These are phyloP conservation scores for Monosporozyma aerobia DNA, from an alignment of 805 yeast species.

Conservation along the genomic window DNA sequence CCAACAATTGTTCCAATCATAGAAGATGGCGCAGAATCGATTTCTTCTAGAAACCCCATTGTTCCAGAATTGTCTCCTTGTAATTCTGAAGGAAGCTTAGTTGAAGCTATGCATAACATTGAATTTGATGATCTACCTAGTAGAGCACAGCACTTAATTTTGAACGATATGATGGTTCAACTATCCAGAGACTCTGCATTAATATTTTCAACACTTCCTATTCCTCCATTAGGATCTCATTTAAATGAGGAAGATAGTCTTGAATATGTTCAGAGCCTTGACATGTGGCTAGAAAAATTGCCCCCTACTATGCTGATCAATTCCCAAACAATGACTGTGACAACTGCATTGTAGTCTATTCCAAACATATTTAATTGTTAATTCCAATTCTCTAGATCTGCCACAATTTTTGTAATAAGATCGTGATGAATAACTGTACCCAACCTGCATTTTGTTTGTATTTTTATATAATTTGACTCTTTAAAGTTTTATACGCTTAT, in stretches of 20 bases:
- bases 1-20: constrained; percentile 55
- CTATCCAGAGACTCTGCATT: constrained; percentile 57
- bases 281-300: constrained; percentile 69
- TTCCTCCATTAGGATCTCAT: constrained; percentile 80
- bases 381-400: background rate
- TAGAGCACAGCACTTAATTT: constrained; percentile 76
- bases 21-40: constrained; percentile 10
- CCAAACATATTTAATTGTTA: too few relatives aligned
- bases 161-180: constrained; percentile 74
- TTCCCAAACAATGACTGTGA: constrained; percentile 91
- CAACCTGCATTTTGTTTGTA: background rate
- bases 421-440: background rate
- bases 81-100: constrained; percentile 27
- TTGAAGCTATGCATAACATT: constrained; percentile 31
- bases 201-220: constrained; percentile 82
- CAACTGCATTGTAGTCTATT: constrained; percentile 61
- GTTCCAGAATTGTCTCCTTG: constrained; percentile 26
- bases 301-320: constrained; percentile 81
- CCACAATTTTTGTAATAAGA: too few relatives aligned
- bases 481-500: background rate
- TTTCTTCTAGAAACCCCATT: constrained; percentile 8
- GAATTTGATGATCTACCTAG: constrained; percentile 87
- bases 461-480: background rate
- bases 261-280: constrained; percentile 67
- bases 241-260: constrained; percentile 55